Conservation (phyloP, 2,329 filamentous ascomycete genomes). For the Scedosporium aurantiacum region DNA sequence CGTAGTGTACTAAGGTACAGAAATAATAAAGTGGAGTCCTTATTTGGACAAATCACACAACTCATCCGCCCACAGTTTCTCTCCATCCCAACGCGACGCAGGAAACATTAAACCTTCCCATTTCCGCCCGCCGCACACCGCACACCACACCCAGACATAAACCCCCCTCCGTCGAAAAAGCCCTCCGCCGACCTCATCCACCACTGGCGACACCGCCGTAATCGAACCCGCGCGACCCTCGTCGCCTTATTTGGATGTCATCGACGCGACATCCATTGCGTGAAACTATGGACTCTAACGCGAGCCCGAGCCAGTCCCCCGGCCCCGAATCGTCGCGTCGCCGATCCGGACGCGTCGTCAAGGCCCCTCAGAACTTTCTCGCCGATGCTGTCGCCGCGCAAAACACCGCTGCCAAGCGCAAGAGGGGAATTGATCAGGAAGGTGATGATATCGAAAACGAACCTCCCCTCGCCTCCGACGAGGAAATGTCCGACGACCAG, state of each 20-base stretch:
- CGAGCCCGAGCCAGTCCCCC: conserved; percentile 40
- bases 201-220: background rate
- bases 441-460: conserved; percentile 35
- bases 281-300: conserved; percentile 43
- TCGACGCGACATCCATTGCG: background rate
- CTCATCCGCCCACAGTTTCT: background rate
- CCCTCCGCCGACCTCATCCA: background rate
- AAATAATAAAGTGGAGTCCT: background rate
- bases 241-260: conserved; percentile 2
- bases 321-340: conserved; percentile 46
- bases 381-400: conserved; percentile 29
- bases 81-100: conserved; percentile 1
- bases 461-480: conserved; percentile 28
- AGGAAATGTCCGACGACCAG: conserved; percentile 32
- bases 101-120: background rate
- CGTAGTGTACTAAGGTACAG: background rate
- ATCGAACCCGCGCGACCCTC: background rate
- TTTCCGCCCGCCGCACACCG: background rate
- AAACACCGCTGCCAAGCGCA: conserved; percentile 42
- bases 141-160: too few species aligned
- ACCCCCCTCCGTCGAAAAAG: background rate
- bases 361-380: conserved; percentile 47
- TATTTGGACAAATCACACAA: conserved; percentile 1
- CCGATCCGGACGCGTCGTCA: conserved; percentile 58
- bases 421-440: conserved; percentile 39